These are phyloP conservation scores for Lactarius vividus DNA, from an alignment of 768 basidiomycete species.

Conservation along the genomic window DNA sequence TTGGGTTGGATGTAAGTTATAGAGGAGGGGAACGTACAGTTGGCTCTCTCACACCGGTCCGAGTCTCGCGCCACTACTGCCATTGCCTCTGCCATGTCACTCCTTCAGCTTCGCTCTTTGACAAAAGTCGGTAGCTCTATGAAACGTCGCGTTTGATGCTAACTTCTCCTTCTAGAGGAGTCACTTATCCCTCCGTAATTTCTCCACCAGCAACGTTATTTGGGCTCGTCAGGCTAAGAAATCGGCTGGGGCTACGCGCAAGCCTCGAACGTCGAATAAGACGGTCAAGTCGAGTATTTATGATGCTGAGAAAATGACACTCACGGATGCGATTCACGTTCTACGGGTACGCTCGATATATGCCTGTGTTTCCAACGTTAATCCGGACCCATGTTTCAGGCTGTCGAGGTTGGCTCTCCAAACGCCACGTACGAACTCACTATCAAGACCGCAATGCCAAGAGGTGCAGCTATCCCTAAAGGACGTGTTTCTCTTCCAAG, in stretches of 20 bases:
- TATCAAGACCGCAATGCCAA: constrained; percentile 74
- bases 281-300: constrained; percentile 55
- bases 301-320: constrained; percentile 62
- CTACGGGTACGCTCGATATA: constrained; percentile 41
- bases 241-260: constrained; percentile 56
- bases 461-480: constrained; percentile 80
- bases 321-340: constrained; percentile 64
- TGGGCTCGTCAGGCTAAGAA: constrained; percentile 54
- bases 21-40: constrained; percentile 4
- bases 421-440: constrained; percentile 76
- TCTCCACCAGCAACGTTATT: constrained; percentile 49
- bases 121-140: constrained; percentile 1
- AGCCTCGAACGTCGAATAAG: constrained; percentile 50
- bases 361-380: constrained; percentile 36
- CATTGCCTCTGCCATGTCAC: constrained; percentile 17
- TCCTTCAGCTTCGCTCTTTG: constrained; percentile 5
- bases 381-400: constrained; percentile 42
- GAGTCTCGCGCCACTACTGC: constrained; percentile 6
- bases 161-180: constrained; percentile 15
- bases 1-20: constrained; percentile 1
- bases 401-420: constrained; percentile 79
- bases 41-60: constrained; percentile 7
- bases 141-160: not conserved
- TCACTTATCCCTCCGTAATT: constrained; percentile 39
- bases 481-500: constrained; percentile 85